Conservation (phyloP, 805 yeast genomes). For the Kazachstania taianensis region DNA sequence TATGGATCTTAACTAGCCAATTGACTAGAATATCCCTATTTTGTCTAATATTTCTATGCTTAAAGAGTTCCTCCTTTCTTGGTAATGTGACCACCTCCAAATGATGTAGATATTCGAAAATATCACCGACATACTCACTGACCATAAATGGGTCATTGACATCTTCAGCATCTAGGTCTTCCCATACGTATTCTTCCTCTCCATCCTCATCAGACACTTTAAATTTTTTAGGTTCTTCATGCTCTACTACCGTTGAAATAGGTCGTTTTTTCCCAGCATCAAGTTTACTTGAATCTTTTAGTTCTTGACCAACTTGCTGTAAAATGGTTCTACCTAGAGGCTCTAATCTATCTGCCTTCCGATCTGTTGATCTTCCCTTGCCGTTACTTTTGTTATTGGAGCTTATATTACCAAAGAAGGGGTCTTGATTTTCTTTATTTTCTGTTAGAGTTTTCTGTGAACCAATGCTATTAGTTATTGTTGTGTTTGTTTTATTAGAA, state of each 20-base stretch:
- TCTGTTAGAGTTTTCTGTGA: constrained; percentile 4
- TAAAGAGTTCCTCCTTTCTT: constrained; percentile 29
- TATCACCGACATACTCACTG: constrained; percentile 81
- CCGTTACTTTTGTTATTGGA: constrained; percentile 2
- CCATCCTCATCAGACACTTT: constrained; percentile 26
- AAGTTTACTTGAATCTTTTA: constrained; percentile 5
- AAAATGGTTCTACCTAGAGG: too few relatives aligned
- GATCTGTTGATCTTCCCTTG: constrained; percentile 1
- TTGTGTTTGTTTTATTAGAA: constrained; percentile 3
- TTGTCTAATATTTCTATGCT: constrained; percentile 35
- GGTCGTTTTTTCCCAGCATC: constrained; percentile 28
- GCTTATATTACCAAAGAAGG: constrained; percentile 4
- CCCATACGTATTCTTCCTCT: constrained; percentile 42
- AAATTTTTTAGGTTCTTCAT: constrained; percentile 27
- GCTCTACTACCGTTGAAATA: constrained; percentile 27
- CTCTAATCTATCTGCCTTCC: too few relatives aligned
- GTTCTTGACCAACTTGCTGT: not conserved
- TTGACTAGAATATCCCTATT: constrained; percentile 76
- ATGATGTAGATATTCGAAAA: constrained; percentile 67
- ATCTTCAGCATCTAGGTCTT: constrained; percentile 73
- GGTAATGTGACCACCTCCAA: constrained; percentile 68
- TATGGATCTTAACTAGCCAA: constrained; percentile 87
- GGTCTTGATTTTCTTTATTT: constrained; percentile 24
- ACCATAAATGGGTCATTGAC: constrained; percentile 82
- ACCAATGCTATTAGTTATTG: constrained; percentile 1